phyloP scores from a whole-genome alignment of 1,139 yeast genomes.

The Kluyveromyces sp. region DNA sequence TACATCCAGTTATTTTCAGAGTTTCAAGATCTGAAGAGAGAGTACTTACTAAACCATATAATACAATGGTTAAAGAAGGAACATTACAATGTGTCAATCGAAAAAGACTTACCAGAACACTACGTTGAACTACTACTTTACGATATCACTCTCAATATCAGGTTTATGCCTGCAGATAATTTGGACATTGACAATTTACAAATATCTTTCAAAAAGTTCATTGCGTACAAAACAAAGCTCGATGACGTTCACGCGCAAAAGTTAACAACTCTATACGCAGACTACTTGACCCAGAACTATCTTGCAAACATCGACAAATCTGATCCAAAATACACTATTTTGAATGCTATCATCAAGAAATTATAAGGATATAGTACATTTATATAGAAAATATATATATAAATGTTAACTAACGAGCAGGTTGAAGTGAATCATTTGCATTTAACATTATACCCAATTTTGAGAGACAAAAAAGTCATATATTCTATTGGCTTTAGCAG shows the following conservation, averaged over 20 bases:
- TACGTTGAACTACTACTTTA: constrained; percentile 39
- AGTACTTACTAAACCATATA: constrained; percentile 58
- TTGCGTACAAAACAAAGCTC: constrained; percentile 48
- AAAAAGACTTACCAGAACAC: constrained; percentile 18
- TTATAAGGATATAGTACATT: constrained; percentile 14
- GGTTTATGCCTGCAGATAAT: constrained; percentile 35
- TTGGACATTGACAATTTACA: constrained; percentile 50
- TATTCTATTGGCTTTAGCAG: constrained; percentile 75
- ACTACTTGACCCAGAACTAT: constrained; percentile 34
- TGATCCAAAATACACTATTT: constrained; percentile 29
- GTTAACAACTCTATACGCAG: constrained; percentile 41
- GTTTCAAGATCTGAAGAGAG: constrained; percentile 63
- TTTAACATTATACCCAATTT: constrained; percentile 55
- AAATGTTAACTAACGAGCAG: not conserved
- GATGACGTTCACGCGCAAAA: constrained; percentile 31
- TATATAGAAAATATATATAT: not conserved
- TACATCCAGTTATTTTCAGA: constrained; percentile 54
- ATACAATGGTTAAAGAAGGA: constrained; percentile 41
- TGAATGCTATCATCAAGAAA: constrained; percentile 31
- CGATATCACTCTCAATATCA: constrained; percentile 61
- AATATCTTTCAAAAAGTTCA: constrained; percentile 61
- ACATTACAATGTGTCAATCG: constrained; percentile 14
- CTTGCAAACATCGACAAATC: constrained; percentile 20
- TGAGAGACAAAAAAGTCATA: constrained; percentile 89
- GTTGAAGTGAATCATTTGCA: not conserved